Evolutionary conservation across 352 stramenopile species (phyloP), one percentile per base, ranked within the genome.

Genomic region (Phytophthora tentaculata): DNA sequence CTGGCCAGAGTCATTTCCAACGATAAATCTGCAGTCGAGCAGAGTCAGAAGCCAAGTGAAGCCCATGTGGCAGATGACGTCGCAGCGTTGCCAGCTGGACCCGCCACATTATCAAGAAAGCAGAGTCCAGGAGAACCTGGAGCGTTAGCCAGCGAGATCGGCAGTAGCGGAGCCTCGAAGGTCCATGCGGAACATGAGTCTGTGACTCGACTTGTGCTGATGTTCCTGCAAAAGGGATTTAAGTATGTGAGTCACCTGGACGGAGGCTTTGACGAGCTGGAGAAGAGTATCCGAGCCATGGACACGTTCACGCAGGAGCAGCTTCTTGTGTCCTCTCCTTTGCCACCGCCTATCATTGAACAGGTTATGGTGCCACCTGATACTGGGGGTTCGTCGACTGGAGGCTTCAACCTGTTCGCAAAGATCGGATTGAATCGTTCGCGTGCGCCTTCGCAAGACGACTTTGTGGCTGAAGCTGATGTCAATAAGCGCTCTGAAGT

Each of bases 161-260:
- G 52, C 49, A 81, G 67, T 20, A 71, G 63, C n/a, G 77, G 67
- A 9, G 57, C 59, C 17, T 57, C 73, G 41, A 71, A 73, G 45
- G 62, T 72, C 48, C 69, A 71, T 43, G 72, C 51, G 48, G 71
- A 96, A 39, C 82, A 96, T 53, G 80, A 93, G 28, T 85, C 84
- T 3, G 80, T 96, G 49, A 94, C 86, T 13, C 82, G 86, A 17
- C 69, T 96, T 2, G 84, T 96, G 39, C 58, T 95, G 8, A 89
- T 96, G 76, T 96, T 97, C 56, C 67, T 96, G 12, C 84, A 96
- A 56, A 92, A 95, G 10, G 89, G 86, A 0, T 97, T 96, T 48
- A 85, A 93, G 64, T 86, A 94, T 49, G 88, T 97, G 17, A 95
- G 89, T 57, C 83, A 86, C 9, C 65, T 97, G 0, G 84, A 94